Percentiles rank a stretch among this genome's conserved stretches.
Conservation (phyloP, 768 basidiomycete genomes). For the Porphyrellus cyaneotinctus region DNA sequence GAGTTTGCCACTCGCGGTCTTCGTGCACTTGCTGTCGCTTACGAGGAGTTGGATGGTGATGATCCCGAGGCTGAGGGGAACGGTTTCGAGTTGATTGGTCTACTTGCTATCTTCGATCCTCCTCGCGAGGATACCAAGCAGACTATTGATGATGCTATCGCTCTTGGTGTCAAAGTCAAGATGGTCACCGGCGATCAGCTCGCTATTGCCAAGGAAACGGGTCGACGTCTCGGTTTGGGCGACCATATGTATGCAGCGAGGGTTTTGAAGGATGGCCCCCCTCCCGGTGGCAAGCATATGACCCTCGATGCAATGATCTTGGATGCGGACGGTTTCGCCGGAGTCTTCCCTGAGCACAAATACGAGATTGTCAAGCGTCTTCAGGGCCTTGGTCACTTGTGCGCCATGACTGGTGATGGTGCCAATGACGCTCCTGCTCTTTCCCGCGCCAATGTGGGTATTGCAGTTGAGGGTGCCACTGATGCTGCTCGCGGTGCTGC, state of each 20-base stretch:
- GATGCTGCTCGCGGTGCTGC: slow-evolving; percentile 98
- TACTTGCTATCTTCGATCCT: slow-evolving; percentile 96
- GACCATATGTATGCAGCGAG: slow-evolving; percentile 99
- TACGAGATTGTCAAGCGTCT: slow-evolving; percentile 99
- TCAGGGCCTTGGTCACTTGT: slow-evolving; percentile 91
- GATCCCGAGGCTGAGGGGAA: slow-evolving; percentile 86
- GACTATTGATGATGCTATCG: slow-evolving; percentile 95
- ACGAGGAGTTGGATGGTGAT: slow-evolving; percentile 84
- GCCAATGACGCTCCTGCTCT: slow-evolving; percentile 98
- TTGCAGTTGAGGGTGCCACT: slow-evolving; percentile 98
- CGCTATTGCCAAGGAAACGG: slow-evolving; percentile 98
- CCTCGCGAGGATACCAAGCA: slow-evolving; percentile 98
- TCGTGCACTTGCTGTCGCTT: slow-evolving; percentile 91
- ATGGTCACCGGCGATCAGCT: slow-evolving; percentile 99
- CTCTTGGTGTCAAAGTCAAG: slow-evolving; percentile 97
- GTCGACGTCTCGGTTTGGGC: slow-evolving; percentile 94
- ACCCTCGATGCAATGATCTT: slow-evolving; percentile 97
- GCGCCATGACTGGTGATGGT: slow-evolving; percentile 99
- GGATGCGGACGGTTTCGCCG: slow-evolving; percentile 98
- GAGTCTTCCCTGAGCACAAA: slow-evolving; percentile 99
- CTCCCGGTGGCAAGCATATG: slow-evolving; percentile 77
- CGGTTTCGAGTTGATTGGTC: slow-evolving; percentile 96
- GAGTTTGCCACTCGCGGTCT: slow-evolving; percentile 95
- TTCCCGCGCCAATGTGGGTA: slow-evolving; percentile 98
- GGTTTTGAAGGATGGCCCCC: slow-evolving; percentile 97